Percentiles rank a stretch among this genome's conserved stretches.
These are phyloP conservation scores for Biscogniauxia sp. DNA, from an alignment of 2,329 filamentous ascomycete species.

Conservation along the genomic window DNA sequence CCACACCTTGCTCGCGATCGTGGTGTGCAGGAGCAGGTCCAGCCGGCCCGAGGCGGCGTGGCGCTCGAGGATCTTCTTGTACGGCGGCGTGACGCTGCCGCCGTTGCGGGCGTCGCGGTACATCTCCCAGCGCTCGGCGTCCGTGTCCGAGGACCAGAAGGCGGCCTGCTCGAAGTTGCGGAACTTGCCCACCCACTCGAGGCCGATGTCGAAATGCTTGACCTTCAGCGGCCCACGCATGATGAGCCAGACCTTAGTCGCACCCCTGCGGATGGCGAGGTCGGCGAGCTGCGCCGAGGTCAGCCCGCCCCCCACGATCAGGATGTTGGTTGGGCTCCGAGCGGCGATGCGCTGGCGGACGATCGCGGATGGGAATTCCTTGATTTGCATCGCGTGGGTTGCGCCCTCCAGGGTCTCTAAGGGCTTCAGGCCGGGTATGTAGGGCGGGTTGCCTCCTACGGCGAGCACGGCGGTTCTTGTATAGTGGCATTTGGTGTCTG, in stretches of 20 bases:
- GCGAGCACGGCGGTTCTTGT: slow-evolving; percentile 66
- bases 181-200: slow-evolving; percentile 81
- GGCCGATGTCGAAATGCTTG: slow-evolving; percentile 75
- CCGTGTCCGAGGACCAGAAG: slow-evolving; percentile 74
- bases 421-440: slow-evolving; percentile 36
- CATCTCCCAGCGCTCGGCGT: slow-evolving; percentile 66
- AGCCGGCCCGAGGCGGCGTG: slow-evolving; percentile 53
- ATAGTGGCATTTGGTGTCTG: slow-evolving; percentile 52
- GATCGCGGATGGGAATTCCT: slow-evolving; percentile 52
- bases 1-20: slow-evolving; percentile 51
- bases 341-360: slow-evolving; percentile 52
- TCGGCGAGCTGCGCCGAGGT: slow-evolving; percentile 74
- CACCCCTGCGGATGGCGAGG: slow-evolving; percentile 61
- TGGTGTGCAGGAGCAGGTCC: slow-evolving; percentile 56
- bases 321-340: slow-evolving; percentile 55
- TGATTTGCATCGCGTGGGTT: slow-evolving; percentile 63
- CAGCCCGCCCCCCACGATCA: slow-evolving; percentile 73
- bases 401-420: slow-evolving; percentile 36
- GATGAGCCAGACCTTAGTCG: slow-evolving; percentile 66
- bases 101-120: slow-evolving; percentile 66
- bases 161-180: slow-evolving; percentile 72
- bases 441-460: slow-evolving; percentile 63
- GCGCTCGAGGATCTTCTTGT: slow-evolving; percentile 63
- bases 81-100: slow-evolving; percentile 72
- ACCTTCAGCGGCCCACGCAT: slow-evolving; percentile 60